These are phyloP conservation scores for Mycena filopes DNA, from an alignment of 768 basidiomycete genomes.

Conservation along the genomic window DNA sequence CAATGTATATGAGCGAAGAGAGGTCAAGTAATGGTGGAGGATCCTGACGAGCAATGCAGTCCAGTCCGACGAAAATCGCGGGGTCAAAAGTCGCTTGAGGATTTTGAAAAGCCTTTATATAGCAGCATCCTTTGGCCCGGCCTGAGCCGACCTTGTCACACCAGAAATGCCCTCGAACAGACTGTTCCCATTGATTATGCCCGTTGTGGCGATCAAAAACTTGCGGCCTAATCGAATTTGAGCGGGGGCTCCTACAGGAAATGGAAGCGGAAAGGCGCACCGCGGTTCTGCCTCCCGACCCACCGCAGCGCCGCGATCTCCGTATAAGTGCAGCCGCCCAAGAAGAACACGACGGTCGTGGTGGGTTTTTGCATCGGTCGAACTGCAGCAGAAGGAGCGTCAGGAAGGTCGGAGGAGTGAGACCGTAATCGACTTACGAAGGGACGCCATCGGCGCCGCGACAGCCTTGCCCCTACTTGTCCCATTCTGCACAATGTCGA, in stretches of 20 bases:
- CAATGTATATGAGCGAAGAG: too few relatives aligned
- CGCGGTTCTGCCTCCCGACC: slow-evolving; percentile 88
- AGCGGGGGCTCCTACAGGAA: slow-evolving; percentile 10
- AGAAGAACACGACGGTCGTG: slow-evolving; percentile 94
- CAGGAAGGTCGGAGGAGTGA: neutral
- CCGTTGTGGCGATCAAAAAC: slow-evolving; percentile 92
- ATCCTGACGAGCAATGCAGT: too few relatives aligned
- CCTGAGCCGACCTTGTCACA: slow-evolving; percentile 40
- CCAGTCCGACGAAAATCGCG: too few relatives aligned
- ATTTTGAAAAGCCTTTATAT: too few relatives aligned
- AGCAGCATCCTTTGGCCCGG: slow-evolving; percentile 55
- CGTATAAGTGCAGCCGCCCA: slow-evolving; percentile 97
- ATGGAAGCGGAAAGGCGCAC: slow-evolving; percentile 51
- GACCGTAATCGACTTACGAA: slow-evolving; percentile 40
- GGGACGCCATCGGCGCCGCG: slow-evolving; percentile 42
- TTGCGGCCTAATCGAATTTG: slow-evolving; percentile 69
- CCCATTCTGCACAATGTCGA: slow-evolving; percentile 75
- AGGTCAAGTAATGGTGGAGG: too few relatives aligned
- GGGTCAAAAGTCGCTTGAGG: too few relatives aligned
- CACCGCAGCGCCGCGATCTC: slow-evolving; percentile 96
- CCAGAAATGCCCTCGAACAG: slow-evolving; percentile 77
- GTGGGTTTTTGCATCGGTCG: slow-evolving; percentile 68
- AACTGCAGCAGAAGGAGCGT: too few relatives aligned
- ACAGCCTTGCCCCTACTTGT: slow-evolving; percentile 41
- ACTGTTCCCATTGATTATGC: slow-evolving; percentile 84